Evolutionary conservation across 208 protist genomes (phyloP).

Genomic region (Acanthamoeba polyphaga): DNA sequence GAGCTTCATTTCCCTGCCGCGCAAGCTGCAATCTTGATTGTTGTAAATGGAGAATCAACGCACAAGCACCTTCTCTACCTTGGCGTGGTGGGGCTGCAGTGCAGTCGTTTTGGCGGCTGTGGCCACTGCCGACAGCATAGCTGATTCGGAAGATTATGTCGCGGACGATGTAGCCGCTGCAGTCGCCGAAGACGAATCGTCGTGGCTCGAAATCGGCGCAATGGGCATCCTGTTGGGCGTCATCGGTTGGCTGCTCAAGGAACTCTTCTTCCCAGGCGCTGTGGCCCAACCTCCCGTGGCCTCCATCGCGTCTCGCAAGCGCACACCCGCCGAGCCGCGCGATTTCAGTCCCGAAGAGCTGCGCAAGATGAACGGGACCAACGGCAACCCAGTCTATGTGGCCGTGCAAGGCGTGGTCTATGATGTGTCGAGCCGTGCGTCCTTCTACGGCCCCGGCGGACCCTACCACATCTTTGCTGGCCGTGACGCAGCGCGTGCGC

Average conservation of each 20-base stretch:
- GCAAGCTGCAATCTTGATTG: too few relatives aligned
- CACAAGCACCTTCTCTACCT: neutral
- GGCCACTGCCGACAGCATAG: neutral
- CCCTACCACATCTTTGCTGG: constrained; percentile 81
- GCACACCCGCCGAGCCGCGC: neutral
- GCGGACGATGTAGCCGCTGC: neutral
- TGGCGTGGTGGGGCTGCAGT: neutral
- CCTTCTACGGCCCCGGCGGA: constrained; percentile 75
- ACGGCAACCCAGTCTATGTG: constrained; percentile 73
- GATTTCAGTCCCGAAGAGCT: constrained; percentile 42
- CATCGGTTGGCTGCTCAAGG: constrained; percentile 36
- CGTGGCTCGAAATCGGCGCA: constrained; percentile 2
- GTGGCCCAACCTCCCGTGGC: neutral
- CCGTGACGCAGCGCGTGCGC: constrained; percentile 13
- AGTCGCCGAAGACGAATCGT: neutral
- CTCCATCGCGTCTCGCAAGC: neutral
- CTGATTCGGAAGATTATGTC: neutral
- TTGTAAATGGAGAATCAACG: neutral
- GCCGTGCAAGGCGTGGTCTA: constrained; percentile 76
- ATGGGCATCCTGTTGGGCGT: constrained; percentile 44
- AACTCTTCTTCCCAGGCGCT: neutral
- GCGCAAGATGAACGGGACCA: constrained; percentile 29
- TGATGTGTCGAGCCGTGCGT: constrained; percentile 62
- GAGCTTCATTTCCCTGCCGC: neutral
- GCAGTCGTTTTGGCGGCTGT: neutral